Base-by-base conservation (phyloP, 176 grass and related monocot genomes). In the Carex scoparia region DNA sequence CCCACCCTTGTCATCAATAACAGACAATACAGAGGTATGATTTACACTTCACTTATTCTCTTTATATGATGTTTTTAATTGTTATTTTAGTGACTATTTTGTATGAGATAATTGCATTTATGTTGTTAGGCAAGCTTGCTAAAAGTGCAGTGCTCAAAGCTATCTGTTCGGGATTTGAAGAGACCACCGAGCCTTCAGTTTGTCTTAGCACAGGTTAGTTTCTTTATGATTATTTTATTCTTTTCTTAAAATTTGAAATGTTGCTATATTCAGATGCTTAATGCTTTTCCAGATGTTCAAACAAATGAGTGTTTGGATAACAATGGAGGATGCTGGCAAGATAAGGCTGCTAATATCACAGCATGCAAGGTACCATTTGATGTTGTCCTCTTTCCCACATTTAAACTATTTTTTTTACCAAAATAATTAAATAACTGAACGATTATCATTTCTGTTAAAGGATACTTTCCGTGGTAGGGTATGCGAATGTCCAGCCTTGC, bases 231-330 rank as follows among this genome's bases (percentile, higher is more conserved):
- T 9, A 33, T 73, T 77, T 84, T 88, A 57, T 68, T 66, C 4
- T 82, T 65, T 65, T 44, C 15, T 55, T 75, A 27, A 70, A 65
- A 18, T 80, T 87, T 35, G 28, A 60, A 55, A 37, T 4, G 54
- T 14, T 76, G 38, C 69, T 76, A 76, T 65, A 73, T 28, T 56
- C 46, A 53, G 42, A 82, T 74, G 68, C 31, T 49, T 62, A 13
- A 60, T 84, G 61, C 78, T 80, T 6, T 18, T 90, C 37, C 55
- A 94, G 94, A 97, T 38, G 68, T 97, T 82, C 84, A 97, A 90
- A 94, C 92, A 94, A 97, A 97, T 89, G 94, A 97, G 72, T 97
- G 94, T 87, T 90, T 97, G 88, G 94, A 97, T 27, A 97, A 94
- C 84, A 86, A 97, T 82, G 94, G 94, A 77, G 94, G 94, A 86